Evolutionary conservation across 2,329 filamentous ascomycete genomes (phyloP), one percentile per base, ranked within the genome.

Genomic region (Ophiognomonia clavigignenti-juglandacearum): DNA sequence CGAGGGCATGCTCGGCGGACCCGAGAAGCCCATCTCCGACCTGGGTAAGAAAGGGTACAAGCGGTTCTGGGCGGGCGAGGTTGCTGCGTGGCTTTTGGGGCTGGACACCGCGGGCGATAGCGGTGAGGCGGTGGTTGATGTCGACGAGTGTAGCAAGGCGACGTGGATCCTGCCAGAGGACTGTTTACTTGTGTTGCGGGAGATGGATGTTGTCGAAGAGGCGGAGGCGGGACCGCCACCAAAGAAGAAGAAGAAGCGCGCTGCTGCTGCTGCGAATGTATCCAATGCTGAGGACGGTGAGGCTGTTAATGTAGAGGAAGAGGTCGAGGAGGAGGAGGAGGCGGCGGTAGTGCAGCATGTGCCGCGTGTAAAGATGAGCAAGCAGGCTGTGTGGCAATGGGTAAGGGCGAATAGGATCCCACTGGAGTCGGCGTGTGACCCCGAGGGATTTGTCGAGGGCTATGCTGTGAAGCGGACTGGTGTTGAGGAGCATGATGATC

Each of bases 1-100:
- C 47, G 91, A 97, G 61, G 83, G 83, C 6, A 75, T 92, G 36
- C 77, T 96, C 23, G 93, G 93, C 29, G 92, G 93, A 0, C 93
- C 93, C 0, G 93, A 98, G 70, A 93, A 95, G 64, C 93, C 92
- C 9, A 83, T 97, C 37, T 93, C 87, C 18, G 86, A 92, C 52
- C 76, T 95, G 39, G 92, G 92, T 1, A 80, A 81, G 56, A 86
- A 82, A 59, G 89, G 89, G 4, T 97, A 97, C 67, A 76, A 78
- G 56, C 77, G 86, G 6, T 96, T 87, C 66, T 97, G 92, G 92
- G 83, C 85, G 1, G 83, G 85, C 36, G 88, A 93, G 56, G 83
- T 96, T 52, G 84, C 85, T 6, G 75, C 88, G n/a, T 87, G 78
- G 75, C 56, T 85, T 7, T 62, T 84, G 8, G 58, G 59, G 20